Evolutionary conservation across 306 rosid genomes (phyloP), one percentile per base, ranked within the genome.

Genomic region (Inga oerstediana): DNA sequence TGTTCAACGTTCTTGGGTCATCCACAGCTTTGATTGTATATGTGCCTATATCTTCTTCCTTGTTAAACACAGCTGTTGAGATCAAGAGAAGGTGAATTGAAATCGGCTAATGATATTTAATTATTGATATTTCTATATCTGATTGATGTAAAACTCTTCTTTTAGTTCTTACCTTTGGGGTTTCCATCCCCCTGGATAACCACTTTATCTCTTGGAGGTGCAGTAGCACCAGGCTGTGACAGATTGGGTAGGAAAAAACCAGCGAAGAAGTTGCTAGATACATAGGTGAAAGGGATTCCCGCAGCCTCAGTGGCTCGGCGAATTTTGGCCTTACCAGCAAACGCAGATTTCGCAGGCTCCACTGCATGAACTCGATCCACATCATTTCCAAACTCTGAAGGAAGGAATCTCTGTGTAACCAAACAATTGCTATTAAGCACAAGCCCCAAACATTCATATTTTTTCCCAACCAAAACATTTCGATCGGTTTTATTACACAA

Each of bases 1-100:
- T 92, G 82, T 92, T 90, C 84, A 87, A 82, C 56, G 92, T 91
- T 87, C 91, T 83, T 56, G 89, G 87, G 77, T 91, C 93, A 67
- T 89, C 91, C 32, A 87, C 88, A 2, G 86, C 84, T 72, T 78
- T 90, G 69, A 91, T 89, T 0, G 89, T 86, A 37, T 71, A 89
- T 20, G 87, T 34, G 4, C 86, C 90, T 12, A 87, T 78, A 46
- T 91, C 93, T 8, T 87, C 91, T 74, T 90, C 93, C 67, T 86
- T 81, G 62, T 85, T 79, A n/a, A 62, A 66, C 56, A 87, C 76
- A 74, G 54, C 92, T 87, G 54, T 39, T 70, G 58, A 84, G 52
- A 84, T 69, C 49, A 82, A 72, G 3, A 11, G 39, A 45, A 59
- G 43, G 32, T 41, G 51, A 61, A 75, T 62, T 59, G 19, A 37